Evolutionary conservation across 106 monocot genomes (phyloP).

Genomic region (Apostasia shenzhenica): DNA sequence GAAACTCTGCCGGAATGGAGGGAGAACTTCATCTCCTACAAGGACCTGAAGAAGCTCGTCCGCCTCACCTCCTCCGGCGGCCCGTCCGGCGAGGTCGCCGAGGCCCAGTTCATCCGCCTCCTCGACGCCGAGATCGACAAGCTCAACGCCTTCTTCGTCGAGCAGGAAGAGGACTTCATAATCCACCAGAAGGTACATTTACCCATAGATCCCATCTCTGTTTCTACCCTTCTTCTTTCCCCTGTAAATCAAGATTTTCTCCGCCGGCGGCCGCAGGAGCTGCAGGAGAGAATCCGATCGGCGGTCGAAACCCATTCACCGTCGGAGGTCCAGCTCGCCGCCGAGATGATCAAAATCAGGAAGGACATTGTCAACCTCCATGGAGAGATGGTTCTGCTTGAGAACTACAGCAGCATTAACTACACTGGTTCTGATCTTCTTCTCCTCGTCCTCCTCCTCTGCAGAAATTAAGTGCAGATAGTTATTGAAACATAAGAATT

Average conservation of each 20-base stretch:
- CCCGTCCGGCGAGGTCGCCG: conserved; percentile 2
- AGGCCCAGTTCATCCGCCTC: conserved; percentile 47
- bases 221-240: background rate
- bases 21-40: conserved; percentile 76
- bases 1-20: conserved; percentile 83
- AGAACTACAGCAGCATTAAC: conserved; percentile 87
- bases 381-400: conserved; percentile 91
- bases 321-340: conserved; percentile 20
- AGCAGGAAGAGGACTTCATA: conserved; percentile 84
- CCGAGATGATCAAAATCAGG: conserved; percentile 38
- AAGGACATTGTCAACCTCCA: conserved; percentile 76
- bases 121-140: conserved; percentile 69
- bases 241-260: background rate
- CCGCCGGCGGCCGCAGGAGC: conserved; percentile 23
- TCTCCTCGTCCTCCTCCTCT: no score
- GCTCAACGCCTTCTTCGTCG: conserved; percentile 85
- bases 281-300: conserved; percentile 50
- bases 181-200: conserved; percentile 52
- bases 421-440: conserved; percentile 58
- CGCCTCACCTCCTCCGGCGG: conserved; percentile 25
- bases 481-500: no score
- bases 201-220: background rate
- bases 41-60: conserved; percentile 79
- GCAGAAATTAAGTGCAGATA: no score
- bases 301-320: conserved; percentile 10